phyloP scores from a whole-genome alignment of 164 flowering plant species.

The Magnolia officinalis region DNA sequence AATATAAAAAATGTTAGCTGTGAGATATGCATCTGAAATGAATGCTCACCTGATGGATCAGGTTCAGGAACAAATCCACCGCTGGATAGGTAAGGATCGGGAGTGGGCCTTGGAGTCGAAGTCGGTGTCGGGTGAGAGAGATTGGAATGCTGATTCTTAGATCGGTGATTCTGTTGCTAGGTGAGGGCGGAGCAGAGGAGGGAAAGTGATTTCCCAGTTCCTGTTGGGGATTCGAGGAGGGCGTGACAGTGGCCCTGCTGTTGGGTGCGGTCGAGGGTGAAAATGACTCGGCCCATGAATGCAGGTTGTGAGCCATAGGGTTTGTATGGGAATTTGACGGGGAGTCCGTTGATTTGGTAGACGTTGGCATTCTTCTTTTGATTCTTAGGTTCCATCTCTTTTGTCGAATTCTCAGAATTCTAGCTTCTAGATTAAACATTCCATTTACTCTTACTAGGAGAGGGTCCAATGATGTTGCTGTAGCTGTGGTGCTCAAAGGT shows the following conservation, averaged over 20 bases:
- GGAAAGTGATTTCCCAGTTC: slow-evolving; percentile 92
- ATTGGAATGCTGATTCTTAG: slow-evolving; percentile 29
- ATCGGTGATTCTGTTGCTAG: slow-evolving; percentile 24
- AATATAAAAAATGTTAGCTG: too few relatives aligned
- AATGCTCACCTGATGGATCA: slow-evolving; percentile 43
- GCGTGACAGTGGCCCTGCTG: slow-evolving; percentile 85
- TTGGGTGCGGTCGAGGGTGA: slow-evolving; percentile 81
- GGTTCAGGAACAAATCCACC: slow-evolving; percentile 85
- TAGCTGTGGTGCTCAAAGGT: too few relatives aligned
- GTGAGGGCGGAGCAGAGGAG: slow-evolving; percentile 89
- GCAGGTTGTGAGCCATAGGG: slow-evolving; percentile 93
- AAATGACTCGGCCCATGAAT: slow-evolving; percentile 85
- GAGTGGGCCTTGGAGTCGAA: slow-evolving; percentile 34
- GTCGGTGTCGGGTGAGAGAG: slow-evolving; percentile 37
- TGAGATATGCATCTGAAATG: background rate
- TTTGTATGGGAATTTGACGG: slow-evolving; percentile 83
- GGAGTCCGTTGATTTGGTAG: slow-evolving; percentile 67
- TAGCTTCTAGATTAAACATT: too few relatives aligned
- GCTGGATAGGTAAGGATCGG: slow-evolving; percentile 61
- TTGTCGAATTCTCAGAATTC: slow-evolving; percentile 14
- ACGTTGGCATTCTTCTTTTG: slow-evolving; percentile 23
- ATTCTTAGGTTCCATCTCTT: slow-evolving; percentile 25
- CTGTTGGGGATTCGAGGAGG: slow-evolving; percentile 93
- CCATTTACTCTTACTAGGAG: too few relatives aligned
- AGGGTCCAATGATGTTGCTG: too few relatives aligned